Evolutionary conservation across 257 asterid genomes (phyloP).

Genomic region (Coffea canephora): DNA sequence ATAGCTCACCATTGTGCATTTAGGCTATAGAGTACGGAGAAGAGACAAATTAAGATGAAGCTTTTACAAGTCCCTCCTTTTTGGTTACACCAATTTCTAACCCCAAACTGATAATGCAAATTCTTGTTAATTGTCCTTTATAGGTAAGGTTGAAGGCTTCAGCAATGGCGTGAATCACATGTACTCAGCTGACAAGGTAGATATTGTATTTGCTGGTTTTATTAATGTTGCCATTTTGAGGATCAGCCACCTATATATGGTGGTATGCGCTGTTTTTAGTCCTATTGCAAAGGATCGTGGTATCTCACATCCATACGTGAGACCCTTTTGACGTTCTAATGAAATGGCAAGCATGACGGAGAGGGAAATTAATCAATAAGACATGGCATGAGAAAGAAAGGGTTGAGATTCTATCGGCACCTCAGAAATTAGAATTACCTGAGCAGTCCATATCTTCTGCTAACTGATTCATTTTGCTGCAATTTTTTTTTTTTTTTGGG

Average conservation of each 20-base stretch:
- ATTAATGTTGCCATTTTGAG: neutral
- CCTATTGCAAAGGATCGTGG: neutral
- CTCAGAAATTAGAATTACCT: neutral
- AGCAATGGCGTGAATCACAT: slow-evolving; percentile 21
- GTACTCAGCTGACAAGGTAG: slow-evolving; percentile 52
- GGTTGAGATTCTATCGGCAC: neutral
- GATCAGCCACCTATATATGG: neutral
- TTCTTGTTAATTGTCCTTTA: neutral
- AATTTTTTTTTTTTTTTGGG: neutral
- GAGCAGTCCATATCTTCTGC: neutral
- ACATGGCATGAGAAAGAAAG: neutral
- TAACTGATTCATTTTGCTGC: neutral
- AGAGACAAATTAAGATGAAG: neutral
- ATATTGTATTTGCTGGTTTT: neutral
- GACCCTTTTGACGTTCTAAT: neutral
- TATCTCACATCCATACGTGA: neutral
- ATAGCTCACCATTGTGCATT: neutral
- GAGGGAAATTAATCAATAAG: neutral
- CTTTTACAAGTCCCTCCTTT: neutral
- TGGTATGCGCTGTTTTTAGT: neutral
- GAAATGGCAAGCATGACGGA: neutral
- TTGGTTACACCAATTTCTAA: neutral
- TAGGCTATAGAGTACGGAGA: neutral
- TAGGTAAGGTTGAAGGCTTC: slow-evolving; percentile 25
- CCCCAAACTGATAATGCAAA: neutral